Evolutionary conservation across 2,329 filamentous ascomycete genomes (phyloP).

Genomic region (Cladosporium sp.): DNA sequence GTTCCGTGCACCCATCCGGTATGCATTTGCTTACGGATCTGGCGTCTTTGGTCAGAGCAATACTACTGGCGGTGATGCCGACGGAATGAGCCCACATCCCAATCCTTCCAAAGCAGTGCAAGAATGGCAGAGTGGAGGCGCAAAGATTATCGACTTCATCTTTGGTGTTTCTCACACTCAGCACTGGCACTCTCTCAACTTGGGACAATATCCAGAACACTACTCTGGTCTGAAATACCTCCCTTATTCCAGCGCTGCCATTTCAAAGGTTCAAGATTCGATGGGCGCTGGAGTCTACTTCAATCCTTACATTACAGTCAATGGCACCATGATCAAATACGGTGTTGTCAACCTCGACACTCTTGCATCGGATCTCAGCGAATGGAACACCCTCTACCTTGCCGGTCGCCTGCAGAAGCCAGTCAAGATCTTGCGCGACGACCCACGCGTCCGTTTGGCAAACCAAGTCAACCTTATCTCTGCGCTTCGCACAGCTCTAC

Average conservation of each 20-base stretch:
- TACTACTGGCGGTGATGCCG: slow-evolving; percentile 39
- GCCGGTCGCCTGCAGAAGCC: slow-evolving; percentile 94
- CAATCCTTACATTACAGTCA: slow-evolving; percentile 90
- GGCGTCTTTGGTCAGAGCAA: slow-evolving; percentile 81
- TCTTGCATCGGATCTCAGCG: slow-evolving; percentile 75
- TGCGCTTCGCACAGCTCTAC: slow-evolving; percentile 80
- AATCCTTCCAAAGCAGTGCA: slow-evolving; percentile 75
- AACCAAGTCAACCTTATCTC: slow-evolving; percentile 96
- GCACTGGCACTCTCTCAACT: slow-evolving; percentile 94
- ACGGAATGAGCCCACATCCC: slow-evolving; percentile 67
- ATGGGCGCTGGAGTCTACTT: slow-evolving; percentile 96
- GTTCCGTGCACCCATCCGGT: slow-evolving; percentile 88
- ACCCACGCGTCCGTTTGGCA: slow-evolving; percentile 83
- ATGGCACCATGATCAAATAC: slow-evolving; percentile 96
- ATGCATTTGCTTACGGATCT: slow-evolving; percentile 95
- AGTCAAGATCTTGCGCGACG: slow-evolving; percentile 93
- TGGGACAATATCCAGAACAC: slow-evolving; percentile 82
- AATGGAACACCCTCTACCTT: slow-evolving; percentile 95
- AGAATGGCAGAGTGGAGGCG: slow-evolving; percentile 78
- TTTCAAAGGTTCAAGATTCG: slow-evolving; percentile 79
- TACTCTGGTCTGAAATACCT: slow-evolving; percentile 82
- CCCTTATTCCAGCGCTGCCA: slow-evolving; percentile 67
- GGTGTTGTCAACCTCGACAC: slow-evolving; percentile 94
- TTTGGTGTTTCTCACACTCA: slow-evolving; percentile 92
- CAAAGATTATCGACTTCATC: slow-evolving; percentile 98